Conservation (phyloP, 2,329 filamentous ascomycete genomes). For the Calonectria pauciramosa region DNA sequence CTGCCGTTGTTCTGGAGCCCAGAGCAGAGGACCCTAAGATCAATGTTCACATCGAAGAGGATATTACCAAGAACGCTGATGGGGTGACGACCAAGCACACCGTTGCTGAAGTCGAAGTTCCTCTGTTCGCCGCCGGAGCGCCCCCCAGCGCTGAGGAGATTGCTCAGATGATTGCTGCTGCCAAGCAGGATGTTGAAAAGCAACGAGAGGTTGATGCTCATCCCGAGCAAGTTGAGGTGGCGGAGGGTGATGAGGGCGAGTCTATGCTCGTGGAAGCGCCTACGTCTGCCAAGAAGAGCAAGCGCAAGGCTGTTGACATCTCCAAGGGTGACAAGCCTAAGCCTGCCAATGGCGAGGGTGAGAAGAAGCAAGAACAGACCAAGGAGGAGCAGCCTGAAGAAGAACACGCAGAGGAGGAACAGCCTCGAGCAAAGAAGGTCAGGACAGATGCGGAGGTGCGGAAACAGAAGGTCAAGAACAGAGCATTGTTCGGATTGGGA, state of each 20-base stretch:
- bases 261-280: conserved; percentile 49
- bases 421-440: conserved; percentile 78
- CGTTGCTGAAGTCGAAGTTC: conserved; percentile 82
- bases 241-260: conserved; percentile 58
- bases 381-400: conserved; percentile 41
- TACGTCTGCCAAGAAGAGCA: conserved; percentile 66
- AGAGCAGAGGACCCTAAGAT: conserved; percentile 72
- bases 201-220: conserved; percentile 62
- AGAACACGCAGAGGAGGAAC: conserved; percentile 56
- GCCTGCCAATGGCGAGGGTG: conserved; percentile 44
- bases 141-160: conserved; percentile 83
- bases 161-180: conserved; percentile 85
- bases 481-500: conserved; percentile 87
- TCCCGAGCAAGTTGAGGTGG: conserved; percentile 50
- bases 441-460: conserved; percentile 86
- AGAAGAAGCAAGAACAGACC: conserved; percentile 12
- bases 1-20: conserved; percentile 62
- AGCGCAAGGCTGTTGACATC: conserved; percentile 82
- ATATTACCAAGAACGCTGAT: conserved; percentile 65
- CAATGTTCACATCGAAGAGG: conserved; percentile 78
- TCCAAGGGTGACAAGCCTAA: conserved; percentile 70
- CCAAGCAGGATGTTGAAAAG: conserved; percentile 88
- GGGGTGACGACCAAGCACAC: conserved; percentile 79
- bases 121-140: conserved; percentile 69
- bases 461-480: conserved; percentile 88